These are phyloP conservation scores for Isoetes taiwanensis DNA, from an alignment of 75 land plant genomes.

Conservation along the genomic window DNA sequence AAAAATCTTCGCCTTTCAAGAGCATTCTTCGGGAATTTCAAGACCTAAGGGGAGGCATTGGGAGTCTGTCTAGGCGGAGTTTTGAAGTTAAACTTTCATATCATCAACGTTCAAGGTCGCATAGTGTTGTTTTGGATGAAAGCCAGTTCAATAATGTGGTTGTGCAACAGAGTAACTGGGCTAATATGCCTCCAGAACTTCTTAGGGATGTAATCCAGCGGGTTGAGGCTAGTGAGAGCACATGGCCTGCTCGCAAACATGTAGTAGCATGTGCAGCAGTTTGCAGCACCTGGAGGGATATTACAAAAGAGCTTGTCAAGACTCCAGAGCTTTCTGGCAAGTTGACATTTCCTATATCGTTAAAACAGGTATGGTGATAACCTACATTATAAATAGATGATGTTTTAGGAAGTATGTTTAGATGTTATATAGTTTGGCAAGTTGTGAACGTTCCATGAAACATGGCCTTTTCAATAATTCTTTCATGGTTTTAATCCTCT, in stretches of 20 bases:
- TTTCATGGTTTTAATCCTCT: no score
- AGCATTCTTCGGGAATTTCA: constrained; percentile 30
- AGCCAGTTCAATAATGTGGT: not conserved
- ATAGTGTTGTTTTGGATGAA: not conserved
- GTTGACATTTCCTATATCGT: constrained; percentile 50
- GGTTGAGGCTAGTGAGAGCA: constrained; percentile 36
- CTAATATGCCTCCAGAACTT: constrained; percentile 43
- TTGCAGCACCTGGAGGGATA: constrained; percentile 41
- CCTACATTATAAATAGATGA: no score
- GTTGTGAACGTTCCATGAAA: no score
- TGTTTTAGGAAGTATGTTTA: no score
- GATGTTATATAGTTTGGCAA: no score
- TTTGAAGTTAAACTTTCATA: not conserved
- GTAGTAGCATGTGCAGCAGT: constrained; percentile 55
- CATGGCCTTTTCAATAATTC: no score
- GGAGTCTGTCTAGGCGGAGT: not conserved
- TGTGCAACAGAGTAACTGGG: constrained; percentile 33
- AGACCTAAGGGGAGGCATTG: constrained; percentile 16
- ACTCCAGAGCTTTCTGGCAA: constrained; percentile 40
- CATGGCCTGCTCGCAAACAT: constrained; percentile 41
- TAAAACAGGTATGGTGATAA: constrained; percentile 74
- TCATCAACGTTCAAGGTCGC: not conserved
- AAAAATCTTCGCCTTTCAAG: constrained; percentile 55
- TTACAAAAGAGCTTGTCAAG: constrained; percentile 47
- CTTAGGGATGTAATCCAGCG: constrained; percentile 36